These are phyloP conservation scores for Phytophthora cryptogea DNA, from an alignment of 352 stramenopile genomes.

Conservation along the genomic window DNA sequence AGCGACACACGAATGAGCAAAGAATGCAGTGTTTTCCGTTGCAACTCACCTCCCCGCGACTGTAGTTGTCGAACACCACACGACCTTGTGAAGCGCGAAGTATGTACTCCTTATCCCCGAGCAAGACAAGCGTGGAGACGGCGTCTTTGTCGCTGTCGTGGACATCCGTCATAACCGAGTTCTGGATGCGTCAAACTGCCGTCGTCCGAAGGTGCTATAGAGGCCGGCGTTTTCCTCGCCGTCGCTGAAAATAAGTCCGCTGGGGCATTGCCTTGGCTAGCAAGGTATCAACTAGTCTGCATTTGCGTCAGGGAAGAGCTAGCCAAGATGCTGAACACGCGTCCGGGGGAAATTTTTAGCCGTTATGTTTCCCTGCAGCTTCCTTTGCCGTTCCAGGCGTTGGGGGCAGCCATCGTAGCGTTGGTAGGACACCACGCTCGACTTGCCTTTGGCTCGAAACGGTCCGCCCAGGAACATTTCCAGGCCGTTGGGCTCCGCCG, in stretches of 20 bases:
- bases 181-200: background rate
- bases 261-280: background rate
- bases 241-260: slow-evolving; percentile 27
- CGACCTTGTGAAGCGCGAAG: slow-evolving; percentile 15
- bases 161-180: slow-evolving; percentile 2
- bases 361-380: slow-evolving; percentile 31
- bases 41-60: slow-evolving; percentile 10
- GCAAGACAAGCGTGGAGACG: slow-evolving; percentile 24
- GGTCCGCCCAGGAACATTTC: slow-evolving; percentile 18
- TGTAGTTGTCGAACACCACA: slow-evolving; percentile 22
- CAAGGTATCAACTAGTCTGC: slow-evolving; percentile 5
- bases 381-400: slow-evolving; percentile 18
- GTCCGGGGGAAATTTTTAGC: slow-evolving; percentile 15
- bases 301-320: slow-evolving; percentile 20
- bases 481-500: slow-evolving; percentile 19
- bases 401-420: background rate
- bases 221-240: slow-evolving; percentile 3
- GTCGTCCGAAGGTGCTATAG: background rate
- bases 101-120: slow-evolving; percentile 21
- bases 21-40: background rate
- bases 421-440: background rate
- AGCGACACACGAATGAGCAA: slow-evolving; percentile 4
- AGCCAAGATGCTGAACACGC: slow-evolving; percentile 4
- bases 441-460: slow-evolving; percentile 23
- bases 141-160: slow-evolving; percentile 4